Percentiles rank a stretch among this genome's conserved stretches.
phyloP scores from a whole-genome alignment of 305 asterid species.

The Fraxinus sp. region DNA sequence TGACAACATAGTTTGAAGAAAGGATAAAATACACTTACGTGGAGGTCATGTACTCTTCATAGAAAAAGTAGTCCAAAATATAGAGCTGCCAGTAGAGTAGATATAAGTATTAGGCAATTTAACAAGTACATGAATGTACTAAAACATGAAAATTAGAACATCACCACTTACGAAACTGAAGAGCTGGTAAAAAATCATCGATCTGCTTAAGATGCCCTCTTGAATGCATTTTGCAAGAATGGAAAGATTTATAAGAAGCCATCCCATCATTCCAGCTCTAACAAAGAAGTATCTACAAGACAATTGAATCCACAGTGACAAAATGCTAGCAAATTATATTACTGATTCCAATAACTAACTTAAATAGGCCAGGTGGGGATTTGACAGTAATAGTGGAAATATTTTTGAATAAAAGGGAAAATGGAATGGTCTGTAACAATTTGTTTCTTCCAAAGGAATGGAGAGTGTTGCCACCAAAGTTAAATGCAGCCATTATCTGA shows the following conservation, averaged over 20 bases:
- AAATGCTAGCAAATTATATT: constrained; percentile 9
- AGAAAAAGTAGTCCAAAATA: constrained; percentile 79
- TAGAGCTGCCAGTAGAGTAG: constrained; percentile 56
- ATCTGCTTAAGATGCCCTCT: constrained; percentile 56
- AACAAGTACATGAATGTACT: constrained; percentile 14
- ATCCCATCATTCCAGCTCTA: constrained; percentile 99
- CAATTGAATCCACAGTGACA: constrained; percentile 11
- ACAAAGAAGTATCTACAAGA: constrained; percentile 83
- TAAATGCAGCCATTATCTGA: constrained; percentile 10
- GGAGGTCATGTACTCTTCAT: constrained; percentile 97
- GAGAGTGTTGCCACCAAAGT: not conserved
- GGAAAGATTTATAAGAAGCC: constrained; percentile 93
- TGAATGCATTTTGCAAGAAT: constrained; percentile 73
- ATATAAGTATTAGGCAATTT: not conserved
- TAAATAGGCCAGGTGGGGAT: constrained; percentile 3
- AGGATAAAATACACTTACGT: constrained; percentile 64
- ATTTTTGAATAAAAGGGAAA: not conserved
- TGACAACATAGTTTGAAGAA: constrained; percentile 9
- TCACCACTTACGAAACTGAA: constrained; percentile 64
- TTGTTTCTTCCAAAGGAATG: not conserved
- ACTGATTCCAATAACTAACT: constrained; percentile 4
- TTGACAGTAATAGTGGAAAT: not conserved
- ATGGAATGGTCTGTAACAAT: not conserved
- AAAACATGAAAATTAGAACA: constrained; percentile 10
- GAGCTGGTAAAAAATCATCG: constrained; percentile 87